A percentile compares a stretch with the other conserved stretches of the same genome.
phyloP scores from a whole-genome alignment of 1,284 basidiomycete genomes.

The Testicularia cyperi region DNA sequence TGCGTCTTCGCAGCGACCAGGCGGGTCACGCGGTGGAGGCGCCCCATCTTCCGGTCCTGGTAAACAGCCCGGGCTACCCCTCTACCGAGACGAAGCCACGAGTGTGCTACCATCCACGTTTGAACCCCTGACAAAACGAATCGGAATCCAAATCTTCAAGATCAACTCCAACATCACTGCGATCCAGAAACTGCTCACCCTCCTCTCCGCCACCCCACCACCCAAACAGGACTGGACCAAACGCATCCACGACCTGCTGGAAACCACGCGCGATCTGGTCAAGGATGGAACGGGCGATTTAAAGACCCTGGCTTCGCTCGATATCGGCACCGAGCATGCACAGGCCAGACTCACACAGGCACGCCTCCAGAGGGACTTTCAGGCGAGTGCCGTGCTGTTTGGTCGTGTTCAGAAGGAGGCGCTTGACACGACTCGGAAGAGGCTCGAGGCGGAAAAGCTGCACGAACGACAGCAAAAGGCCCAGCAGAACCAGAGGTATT shows the following conservation, averaged over 20 bases:
- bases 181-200: constrained; percentile 86
- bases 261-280: constrained; percentile 87
- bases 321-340: constrained; percentile 10
- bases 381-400: constrained; percentile 83
- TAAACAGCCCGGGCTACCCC: constrained; percentile 37
- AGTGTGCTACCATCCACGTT: constrained; percentile 63
- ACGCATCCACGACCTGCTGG: constrained; percentile 73
- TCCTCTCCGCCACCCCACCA: constrained; percentile 58
- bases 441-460: constrained; percentile 76
- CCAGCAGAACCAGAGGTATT: background rate
- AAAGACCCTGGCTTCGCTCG: constrained; percentile 66
- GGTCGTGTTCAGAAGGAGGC: constrained; percentile 86
- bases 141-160: constrained; percentile 96
- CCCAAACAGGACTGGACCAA: constrained; percentile 67
- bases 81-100: constrained; percentile 27
- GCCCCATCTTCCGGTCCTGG: too few species aligned
- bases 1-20: constrained; percentile 7
- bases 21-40: constrained; percentile 6
- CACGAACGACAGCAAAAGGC: constrained; percentile 70
- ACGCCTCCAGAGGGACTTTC: constrained; percentile 90
- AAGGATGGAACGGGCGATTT: constrained; percentile 90
- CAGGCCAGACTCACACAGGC: constrained; percentile 65
- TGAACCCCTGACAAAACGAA: constrained; percentile 74
- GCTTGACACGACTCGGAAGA: constrained; percentile 77
- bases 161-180: constrained; percentile 96